phyloP scores from a whole-genome alignment of 2,329 filamentous ascomycete species.

The Mycosphaerelloides madeirae region DNA sequence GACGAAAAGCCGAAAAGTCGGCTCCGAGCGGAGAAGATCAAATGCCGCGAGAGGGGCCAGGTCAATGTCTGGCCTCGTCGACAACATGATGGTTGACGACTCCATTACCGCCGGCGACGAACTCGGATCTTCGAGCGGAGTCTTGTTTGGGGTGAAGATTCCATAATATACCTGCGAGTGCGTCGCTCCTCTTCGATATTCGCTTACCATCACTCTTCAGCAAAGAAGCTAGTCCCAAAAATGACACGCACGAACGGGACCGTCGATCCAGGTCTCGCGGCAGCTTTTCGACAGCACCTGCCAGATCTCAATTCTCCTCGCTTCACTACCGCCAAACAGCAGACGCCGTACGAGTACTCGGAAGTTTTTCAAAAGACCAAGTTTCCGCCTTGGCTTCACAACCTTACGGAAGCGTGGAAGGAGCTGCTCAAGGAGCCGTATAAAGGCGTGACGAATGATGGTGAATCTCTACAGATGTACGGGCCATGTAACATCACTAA shows the following conservation, averaged over 20 bases:
- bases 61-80: conserved; percentile 9
- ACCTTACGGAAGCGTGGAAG: conserved; percentile 20
- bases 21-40: not conserved
- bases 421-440: conserved; percentile 55
- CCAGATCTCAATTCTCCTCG: conserved; percentile 56
- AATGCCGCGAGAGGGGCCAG: conserved; percentile 11
- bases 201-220: too few species aligned
- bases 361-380: conserved; percentile 22
- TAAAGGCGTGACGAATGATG: conserved; percentile 65
- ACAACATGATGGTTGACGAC: conserved; percentile 5
- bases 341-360: conserved; percentile 59
- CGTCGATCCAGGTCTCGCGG: conserved; percentile 14
- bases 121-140: too few species aligned
- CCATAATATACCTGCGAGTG: too few species aligned
- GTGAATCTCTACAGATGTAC: conserved; percentile 34
- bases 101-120: not conserved
- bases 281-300: conserved; percentile 52
- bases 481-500: conserved; percentile 2
- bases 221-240: not conserved
- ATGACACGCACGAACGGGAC: conserved; percentile 4
- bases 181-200: too few species aligned
- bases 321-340: conserved; percentile 58
- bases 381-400: conserved; percentile 27
- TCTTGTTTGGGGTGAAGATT: too few species aligned
- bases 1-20: conserved; percentile 3